Evolutionary conservation across 805 yeast genomes (phyloP).

Genomic region (Pichia phayaonensis): DNA sequence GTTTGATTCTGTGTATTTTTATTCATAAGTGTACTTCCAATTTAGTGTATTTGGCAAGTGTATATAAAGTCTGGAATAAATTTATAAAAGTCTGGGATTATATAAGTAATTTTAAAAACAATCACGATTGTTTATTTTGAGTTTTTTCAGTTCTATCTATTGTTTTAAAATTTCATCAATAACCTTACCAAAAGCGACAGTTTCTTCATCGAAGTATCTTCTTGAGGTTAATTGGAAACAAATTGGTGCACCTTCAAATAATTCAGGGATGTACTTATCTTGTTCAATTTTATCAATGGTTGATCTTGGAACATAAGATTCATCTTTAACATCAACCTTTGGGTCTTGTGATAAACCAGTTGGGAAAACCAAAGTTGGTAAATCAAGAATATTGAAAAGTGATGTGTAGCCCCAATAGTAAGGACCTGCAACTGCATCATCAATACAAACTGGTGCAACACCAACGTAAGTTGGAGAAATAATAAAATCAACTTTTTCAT

Average conservation of each 20-base stretch:
- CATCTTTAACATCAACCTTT: constrained; percentile 40
- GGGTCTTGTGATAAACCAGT: constrained; percentile 53
- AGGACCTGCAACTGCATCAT: constrained; percentile 34
- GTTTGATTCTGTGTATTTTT: background rate
- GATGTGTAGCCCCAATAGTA: constrained; percentile 79
- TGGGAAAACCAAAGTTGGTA: constrained; percentile 60
- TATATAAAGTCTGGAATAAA: background rate
- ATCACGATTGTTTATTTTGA: background rate
- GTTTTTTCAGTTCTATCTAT: background rate
- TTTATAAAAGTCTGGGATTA: background rate
- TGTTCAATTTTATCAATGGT: constrained; percentile 42
- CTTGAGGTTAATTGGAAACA: constrained; percentile 46
- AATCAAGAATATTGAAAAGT: constrained; percentile 63
- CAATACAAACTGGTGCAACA: constrained; percentile 61
- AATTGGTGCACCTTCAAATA: constrained; percentile 46
- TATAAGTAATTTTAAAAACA: background rate
- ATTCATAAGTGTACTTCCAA: background rate
- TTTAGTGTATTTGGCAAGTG: background rate
- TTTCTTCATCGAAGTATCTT: constrained; percentile 51
- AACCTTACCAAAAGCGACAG: constrained; percentile 32
- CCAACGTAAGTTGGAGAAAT: constrained; percentile 62
- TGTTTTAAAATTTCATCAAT: constrained; percentile 19
- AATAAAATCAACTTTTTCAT: constrained; percentile 55
- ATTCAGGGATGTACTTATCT: constrained; percentile 38
- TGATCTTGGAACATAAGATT: constrained; percentile 34